Evolutionary conservation across 345 rosid genomes (phyloP).

Genomic region (Eucalyptus curtisii): DNA sequence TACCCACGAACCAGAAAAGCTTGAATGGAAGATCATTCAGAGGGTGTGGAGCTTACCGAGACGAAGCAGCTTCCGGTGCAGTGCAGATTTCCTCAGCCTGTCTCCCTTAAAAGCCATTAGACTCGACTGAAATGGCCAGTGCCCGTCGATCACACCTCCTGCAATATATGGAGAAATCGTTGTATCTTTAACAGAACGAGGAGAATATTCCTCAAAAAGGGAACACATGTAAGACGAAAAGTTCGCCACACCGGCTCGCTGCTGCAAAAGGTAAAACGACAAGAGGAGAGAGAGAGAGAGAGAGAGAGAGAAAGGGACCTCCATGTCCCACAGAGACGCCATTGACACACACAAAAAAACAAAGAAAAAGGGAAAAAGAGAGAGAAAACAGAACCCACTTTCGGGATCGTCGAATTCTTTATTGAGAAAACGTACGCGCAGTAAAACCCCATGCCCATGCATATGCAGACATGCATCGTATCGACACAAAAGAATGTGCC

Average conservation of each 20-base stretch:
- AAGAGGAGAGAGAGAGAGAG: neutral
- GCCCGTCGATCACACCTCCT: neutral
- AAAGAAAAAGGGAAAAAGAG: neutral
- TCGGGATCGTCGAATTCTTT: neutral
- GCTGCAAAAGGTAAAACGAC: neutral
- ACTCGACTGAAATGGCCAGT: neutral
- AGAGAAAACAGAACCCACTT: neutral
- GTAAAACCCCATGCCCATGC: neutral
- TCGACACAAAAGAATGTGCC: neutral
- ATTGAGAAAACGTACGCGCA: neutral
- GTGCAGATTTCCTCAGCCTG: neutral
- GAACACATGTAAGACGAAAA: neutral
- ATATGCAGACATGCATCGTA: neutral
- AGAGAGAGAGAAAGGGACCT: neutral
- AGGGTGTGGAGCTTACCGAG: constrained; percentile 7
- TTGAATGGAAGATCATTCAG: neutral
- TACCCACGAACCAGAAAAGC: neutral
- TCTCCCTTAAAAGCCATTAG: neutral
- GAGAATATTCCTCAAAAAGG: neutral
- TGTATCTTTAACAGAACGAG: neutral
- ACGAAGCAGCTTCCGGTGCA: constrained; percentile 47
- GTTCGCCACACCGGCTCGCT: neutral
- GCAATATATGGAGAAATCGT: neutral
- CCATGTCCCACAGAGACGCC: neutral
- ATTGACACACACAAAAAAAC: neutral